Evolutionary conservation across 2,329 filamentous ascomycete species (phyloP).

Genomic region (Alternaria conjuncta): DNA sequence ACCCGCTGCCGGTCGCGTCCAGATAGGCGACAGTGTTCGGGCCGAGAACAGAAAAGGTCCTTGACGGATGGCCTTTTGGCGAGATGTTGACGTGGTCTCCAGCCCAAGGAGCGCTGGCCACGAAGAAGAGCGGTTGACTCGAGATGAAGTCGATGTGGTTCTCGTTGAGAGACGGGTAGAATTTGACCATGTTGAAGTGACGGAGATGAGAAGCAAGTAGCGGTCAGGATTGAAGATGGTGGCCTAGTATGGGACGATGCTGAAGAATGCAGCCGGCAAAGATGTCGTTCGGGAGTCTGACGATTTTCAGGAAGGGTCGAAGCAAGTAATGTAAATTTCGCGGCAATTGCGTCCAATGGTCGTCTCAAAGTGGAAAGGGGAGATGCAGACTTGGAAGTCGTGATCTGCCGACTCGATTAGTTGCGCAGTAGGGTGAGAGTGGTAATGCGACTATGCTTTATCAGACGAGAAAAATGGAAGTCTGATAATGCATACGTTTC

Average conservation of each 20-base stretch:
- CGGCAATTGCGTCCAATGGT: not conserved
- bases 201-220: not conserved
- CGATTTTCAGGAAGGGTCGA: not conserved
- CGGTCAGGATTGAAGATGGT: not conserved
- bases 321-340: not conserved
- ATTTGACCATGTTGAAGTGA: slow-evolving; percentile 62
- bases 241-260: not conserved
- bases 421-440: not conserved
- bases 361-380: not conserved
- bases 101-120: slow-evolving; percentile 72
- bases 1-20: slow-evolving; percentile 76
- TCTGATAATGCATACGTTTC: not conserved
- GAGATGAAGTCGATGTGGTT: slow-evolving; percentile 69
- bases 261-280: not conserved
- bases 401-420: not conserved
- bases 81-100: slow-evolving; percentile 77
- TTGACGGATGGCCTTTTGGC: slow-evolving; percentile 71
- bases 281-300: not conserved
- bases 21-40: slow-evolving; percentile 71
- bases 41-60: slow-evolving; percentile 67
- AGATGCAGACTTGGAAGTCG: not conserved
- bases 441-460: not conserved
- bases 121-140: slow-evolving; percentile 75
- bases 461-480: not conserved
- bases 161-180: slow-evolving; percentile 61